Evolutionary conservation across 352 stramenopile genomes (phyloP), one percentile per base, ranked within the genome.

Genomic region (Phytophthora megakarya): DNA sequence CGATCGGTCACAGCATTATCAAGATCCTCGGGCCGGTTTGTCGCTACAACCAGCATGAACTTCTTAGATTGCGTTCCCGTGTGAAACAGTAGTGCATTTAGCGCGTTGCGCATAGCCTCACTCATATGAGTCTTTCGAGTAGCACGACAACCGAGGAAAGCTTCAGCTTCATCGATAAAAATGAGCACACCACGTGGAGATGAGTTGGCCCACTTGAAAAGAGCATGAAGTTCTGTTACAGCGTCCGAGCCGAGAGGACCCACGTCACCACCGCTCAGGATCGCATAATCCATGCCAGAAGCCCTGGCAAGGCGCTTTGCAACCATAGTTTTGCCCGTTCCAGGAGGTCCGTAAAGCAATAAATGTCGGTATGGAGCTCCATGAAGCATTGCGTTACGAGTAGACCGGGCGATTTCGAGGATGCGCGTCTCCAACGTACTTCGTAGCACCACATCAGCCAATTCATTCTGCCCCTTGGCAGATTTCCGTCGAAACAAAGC

Each of bases 301-400:
- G 79, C 62, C 23, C 67, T 64, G 18, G 86, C 88, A 22, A 97
- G 55, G 1, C 81, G 78, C 59, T 92, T 91, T 5, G 89, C 89
- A n/a, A 95, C 73, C 82, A 97, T 90, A 7, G 88, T 96, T 58
- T 97, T 97, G 21, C 89, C 89, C 0, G 88, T 95, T 25, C 84
- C 84, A 5, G 88, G 88, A 5, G 86, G 88, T 12, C 89, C 89
- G 45, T 96, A 92, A 5, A 97, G 70, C 38, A 97, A 71, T 45
- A 97, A 61, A 61, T 95, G 86, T 21, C 86, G 86, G 28, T 95
- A 92, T 16, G 88, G 86, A 4, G 86, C 84, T 18, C 76, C 70
- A 40, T 92, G 79, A 18, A 81, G 51, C 46, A 84, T 75, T 0
- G 82, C 74, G 38, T 89, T 92, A 15, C 78, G 71, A 10, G 80